Evolutionary conservation across 495 filamentous ascomycete species (phyloP), one percentile per base, ranked within the genome.

Genomic region (Penicillium atrosanguineum): DNA sequence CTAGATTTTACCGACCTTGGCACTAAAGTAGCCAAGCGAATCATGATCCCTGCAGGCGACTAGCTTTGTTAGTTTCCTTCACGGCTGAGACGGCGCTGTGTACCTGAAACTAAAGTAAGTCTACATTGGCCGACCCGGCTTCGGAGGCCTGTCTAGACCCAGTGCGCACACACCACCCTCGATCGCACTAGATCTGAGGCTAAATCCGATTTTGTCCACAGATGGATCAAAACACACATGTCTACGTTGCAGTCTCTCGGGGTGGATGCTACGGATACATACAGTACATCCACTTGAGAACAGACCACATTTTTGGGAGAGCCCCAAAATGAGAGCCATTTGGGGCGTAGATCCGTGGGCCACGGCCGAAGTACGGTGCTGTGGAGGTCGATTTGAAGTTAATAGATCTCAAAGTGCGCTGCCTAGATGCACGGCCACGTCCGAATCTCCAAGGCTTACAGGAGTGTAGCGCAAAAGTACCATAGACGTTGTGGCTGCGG

Each of bases 321-420:
- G 15, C 28, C 25, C 45, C 20, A 20, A 34, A 34, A 2, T 12
- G 31, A 12, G 31, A 34, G 31, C 31, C 31, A 19, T 46, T 6
- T 23, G 19, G 44, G 38, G 12, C 20, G 53, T 50, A 56, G 53
- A 56, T 56, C 47, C 16, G 53, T 56, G 34, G 53, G 42, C 46
- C 45, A 28, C 2, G 18, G 28, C 7, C 41, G 49, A 44, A 36
- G 26, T 38, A 43, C 26, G 47, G 37, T 11, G 28, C n/a, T 23
- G 29, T 19, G n/a, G 28, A 43, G 26, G 25, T 20, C 46, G n/a
- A 45, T 11, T 50, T 48, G 4, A 19, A 28, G 51, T 26, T 21
- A 29, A 14, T 19, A 18, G 7, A 7, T 19, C n/a, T 40, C 38
- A n/a, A 4, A 15, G 1, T 14, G 0, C 38, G 16, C 16, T 40